A percentile compares a stretch with the other conserved stretches of the same genome.
These are phyloP conservation scores for Syzygium aqueum DNA, from an alignment of 345 rosid species.

Conservation along the genomic window DNA sequence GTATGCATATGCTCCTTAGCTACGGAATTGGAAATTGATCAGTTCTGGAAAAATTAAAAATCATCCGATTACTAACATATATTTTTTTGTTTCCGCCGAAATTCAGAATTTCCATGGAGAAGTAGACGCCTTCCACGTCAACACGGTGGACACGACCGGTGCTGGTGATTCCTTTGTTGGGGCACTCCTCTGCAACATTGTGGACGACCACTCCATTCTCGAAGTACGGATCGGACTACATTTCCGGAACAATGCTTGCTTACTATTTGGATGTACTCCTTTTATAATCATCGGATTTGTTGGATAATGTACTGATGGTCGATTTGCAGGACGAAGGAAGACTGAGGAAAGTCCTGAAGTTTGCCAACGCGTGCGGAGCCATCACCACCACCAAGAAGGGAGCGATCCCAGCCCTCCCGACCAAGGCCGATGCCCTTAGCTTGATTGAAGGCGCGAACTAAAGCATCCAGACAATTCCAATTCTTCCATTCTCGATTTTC, in stretches of 20 bases:
- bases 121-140: constrained; percentile 72
- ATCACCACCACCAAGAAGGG: constrained; percentile 96
- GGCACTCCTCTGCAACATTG: constrained; percentile 73
- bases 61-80: neutral
- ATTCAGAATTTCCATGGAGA: constrained; percentile 64
- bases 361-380: constrained; percentile 94
- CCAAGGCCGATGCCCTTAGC: constrained; percentile 40
- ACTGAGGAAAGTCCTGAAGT: constrained; percentile 62
- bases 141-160: constrained; percentile 84
- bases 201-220: constrained; percentile 53
- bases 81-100: neutral
- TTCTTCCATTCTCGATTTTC: neutral
- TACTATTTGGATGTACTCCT: neutral
- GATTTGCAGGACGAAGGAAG: constrained; percentile 55
- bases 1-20: neutral
- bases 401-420: constrained; percentile 94
- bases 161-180: constrained; percentile 97
- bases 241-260: neutral
- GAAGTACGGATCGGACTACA: constrained; percentile 30
- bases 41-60: neutral
- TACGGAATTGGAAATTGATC: neutral
- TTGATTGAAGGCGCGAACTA: constrained; percentile 22
- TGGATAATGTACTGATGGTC: neutral
- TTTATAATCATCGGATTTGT: neutral
- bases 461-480: neutral